These are phyloP conservation scores for Nematodospora anomalae DNA, from an alignment of 1,139 yeast genomes.

Conservation along the genomic window DNA sequence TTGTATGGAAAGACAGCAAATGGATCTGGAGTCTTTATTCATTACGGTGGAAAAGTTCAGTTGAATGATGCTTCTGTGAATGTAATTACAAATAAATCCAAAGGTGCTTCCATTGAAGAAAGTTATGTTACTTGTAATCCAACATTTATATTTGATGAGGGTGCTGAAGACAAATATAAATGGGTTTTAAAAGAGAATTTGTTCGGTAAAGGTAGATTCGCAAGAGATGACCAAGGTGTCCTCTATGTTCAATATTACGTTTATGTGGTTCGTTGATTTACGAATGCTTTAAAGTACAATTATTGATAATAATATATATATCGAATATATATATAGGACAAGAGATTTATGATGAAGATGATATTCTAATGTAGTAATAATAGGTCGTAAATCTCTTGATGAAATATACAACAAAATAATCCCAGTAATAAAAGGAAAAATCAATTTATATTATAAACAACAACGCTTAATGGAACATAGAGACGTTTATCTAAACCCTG, in stretches of 20 bases:
- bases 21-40: slow-evolving; percentile 39
- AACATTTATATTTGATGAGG: slow-evolving; percentile 36
- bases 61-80: slow-evolving; percentile 32
- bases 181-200: slow-evolving; percentile 50
- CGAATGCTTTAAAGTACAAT: background rate
- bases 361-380: too few relatives aligned
- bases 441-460: too few relatives aligned
- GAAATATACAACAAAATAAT: too few relatives aligned
- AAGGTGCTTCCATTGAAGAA: slow-evolving; percentile 39
- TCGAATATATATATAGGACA: background rate
- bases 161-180: slow-evolving; percentile 39
- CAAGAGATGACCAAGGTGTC: slow-evolving; percentile 41
- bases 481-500: too few relatives aligned
- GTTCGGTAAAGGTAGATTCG: slow-evolving; percentile 55
- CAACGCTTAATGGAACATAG: too few relatives aligned
- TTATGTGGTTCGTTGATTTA: slow-evolving; percentile 27
- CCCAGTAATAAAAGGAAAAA: too few relatives aligned
- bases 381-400: too few relatives aligned
- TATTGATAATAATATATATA: background rate
- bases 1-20: slow-evolving; percentile 44
- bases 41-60: slow-evolving; percentile 48
- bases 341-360: background rate
- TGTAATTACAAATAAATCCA: slow-evolving; percentile 31
- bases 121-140: slow-evolving; percentile 51
- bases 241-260: slow-evolving; percentile 53